Evolutionary conservation across 495 filamentous ascomycete genomes (phyloP).

Genomic region (Penicillium salamii): DNA sequence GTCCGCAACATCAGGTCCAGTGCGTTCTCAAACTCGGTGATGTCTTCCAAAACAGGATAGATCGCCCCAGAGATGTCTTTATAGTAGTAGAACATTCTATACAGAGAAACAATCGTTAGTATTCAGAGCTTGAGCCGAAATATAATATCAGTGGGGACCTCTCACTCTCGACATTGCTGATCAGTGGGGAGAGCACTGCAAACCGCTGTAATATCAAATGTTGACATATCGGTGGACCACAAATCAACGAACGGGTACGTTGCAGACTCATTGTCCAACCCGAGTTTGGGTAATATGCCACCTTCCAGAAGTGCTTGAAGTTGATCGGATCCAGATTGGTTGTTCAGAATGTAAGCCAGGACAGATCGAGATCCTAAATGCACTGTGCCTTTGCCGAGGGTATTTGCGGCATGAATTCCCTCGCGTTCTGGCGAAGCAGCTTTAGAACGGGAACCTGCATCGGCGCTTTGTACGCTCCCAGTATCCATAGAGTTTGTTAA

Average conservation of each 20-base stretch:
- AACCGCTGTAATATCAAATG: slow-evolving; percentile 65
- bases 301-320: slow-evolving; percentile 65
- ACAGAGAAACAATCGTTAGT: too few species aligned
- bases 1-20: slow-evolving; percentile 67
- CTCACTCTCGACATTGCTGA: slow-evolving; percentile 64
- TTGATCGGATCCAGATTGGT: slow-evolving; percentile 63
- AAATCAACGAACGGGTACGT: slow-evolving; percentile 75
- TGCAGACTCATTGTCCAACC: slow-evolving; percentile 75
- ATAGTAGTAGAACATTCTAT: slow-evolving; percentile 70
- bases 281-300: slow-evolving; percentile 76
- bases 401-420: slow-evolving; percentile 53
- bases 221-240: slow-evolving; percentile 64
- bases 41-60: slow-evolving; percentile 75
- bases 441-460: slow-evolving; percentile 45
- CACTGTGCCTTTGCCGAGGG: slow-evolving; percentile 52
- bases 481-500: slow-evolving; percentile 28
- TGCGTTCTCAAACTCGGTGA: slow-evolving; percentile 65
- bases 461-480: slow-evolving; percentile 59
- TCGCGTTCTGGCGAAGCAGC: slow-evolving; percentile 46
- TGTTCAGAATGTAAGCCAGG: slow-evolving; percentile 57
- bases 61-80: slow-evolving; percentile 80
- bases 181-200: slow-evolving; percentile 67
- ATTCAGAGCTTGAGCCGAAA: too few species aligned
- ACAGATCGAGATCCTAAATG: slow-evolving; percentile 60
- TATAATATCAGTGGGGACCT: too few species aligned